Evolutionary conservation across 129 eudicot species (phyloP).

Genomic region (Escallonia herrerae): DNA sequence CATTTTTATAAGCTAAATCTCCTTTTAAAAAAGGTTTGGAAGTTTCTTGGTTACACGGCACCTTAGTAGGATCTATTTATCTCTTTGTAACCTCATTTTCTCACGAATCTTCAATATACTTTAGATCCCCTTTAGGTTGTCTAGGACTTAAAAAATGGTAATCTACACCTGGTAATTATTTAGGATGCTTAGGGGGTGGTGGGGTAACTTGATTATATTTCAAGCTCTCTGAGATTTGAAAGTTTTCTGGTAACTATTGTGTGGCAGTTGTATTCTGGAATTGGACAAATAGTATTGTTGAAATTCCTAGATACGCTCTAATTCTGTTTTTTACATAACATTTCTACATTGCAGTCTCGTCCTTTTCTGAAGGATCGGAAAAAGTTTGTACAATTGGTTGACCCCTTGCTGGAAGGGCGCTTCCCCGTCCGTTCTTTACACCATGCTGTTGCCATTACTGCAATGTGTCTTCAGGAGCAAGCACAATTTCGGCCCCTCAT

Average conservation of each 20-base stretch:
- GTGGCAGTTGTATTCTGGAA: background rate
- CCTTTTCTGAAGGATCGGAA: constrained; percentile 60
- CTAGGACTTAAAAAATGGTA: too few relatives aligned
- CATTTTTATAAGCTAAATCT: background rate
- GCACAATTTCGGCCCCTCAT: constrained; percentile 65
- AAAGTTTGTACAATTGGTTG: constrained; percentile 56
- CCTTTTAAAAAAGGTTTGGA: background rate
- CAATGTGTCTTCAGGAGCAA: constrained; percentile 82
- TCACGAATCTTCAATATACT: too few relatives aligned
- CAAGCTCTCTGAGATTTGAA: background rate
- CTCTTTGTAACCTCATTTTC: too few relatives aligned
- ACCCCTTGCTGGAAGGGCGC: constrained; percentile 53
- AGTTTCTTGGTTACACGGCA: background rate
- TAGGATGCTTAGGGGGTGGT: too few relatives aligned
- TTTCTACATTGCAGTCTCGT: constrained; percentile 41
- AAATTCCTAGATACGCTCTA: background rate
- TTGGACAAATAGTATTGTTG: background rate
- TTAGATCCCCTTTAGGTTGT: too few relatives aligned
- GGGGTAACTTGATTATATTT: background rate
- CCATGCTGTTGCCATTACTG: constrained; percentile 57
- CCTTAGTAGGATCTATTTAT: background rate
- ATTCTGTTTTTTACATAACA: background rate
- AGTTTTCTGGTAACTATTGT: background rate
- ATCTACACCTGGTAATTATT: too few relatives aligned
- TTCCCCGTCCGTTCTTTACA: constrained; percentile 44